Conservation (phyloP, 345 rosid species). For the Raphanus raphanistrum region DNA sequence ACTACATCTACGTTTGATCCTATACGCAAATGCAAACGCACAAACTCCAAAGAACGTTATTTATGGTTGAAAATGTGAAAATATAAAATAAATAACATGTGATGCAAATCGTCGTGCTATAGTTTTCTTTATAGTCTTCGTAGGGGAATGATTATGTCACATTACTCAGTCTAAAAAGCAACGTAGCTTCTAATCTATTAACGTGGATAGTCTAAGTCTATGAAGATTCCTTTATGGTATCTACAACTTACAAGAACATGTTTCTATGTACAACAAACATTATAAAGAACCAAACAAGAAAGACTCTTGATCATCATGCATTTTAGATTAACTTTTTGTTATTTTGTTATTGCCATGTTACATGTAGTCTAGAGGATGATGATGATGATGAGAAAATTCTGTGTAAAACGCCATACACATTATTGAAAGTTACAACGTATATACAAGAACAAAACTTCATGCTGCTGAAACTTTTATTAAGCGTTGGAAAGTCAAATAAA, state of each 20-base stretch:
- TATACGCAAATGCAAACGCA: conserved; percentile 2
- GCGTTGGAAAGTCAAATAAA: neutral
- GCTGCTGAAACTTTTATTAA: neutral
- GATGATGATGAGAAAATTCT: neutral
- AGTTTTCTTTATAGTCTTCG: neutral
- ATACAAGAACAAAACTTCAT: neutral
- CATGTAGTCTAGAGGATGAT: neutral
- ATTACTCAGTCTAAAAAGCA: neutral
- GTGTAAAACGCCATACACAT: neutral
- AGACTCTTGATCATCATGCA: neutral
- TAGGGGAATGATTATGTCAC: conserved; percentile 17
- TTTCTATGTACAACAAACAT: neutral
- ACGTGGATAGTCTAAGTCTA: neutral
- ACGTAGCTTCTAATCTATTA: neutral
- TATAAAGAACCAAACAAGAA: neutral
- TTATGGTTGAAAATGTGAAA: conserved; percentile 2
- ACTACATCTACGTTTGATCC: neutral
- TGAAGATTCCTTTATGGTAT: neutral
- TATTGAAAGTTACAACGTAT: neutral
- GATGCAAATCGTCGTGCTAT: conserved; percentile 4
- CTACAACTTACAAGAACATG: neutral
- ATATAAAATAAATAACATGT: neutral
- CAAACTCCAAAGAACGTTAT: neutral
- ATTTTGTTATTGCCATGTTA: neutral
- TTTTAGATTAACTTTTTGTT: neutral